Conservation (phyloP, 768 basidiomycete species). For the Gyrodon lividus region DNA sequence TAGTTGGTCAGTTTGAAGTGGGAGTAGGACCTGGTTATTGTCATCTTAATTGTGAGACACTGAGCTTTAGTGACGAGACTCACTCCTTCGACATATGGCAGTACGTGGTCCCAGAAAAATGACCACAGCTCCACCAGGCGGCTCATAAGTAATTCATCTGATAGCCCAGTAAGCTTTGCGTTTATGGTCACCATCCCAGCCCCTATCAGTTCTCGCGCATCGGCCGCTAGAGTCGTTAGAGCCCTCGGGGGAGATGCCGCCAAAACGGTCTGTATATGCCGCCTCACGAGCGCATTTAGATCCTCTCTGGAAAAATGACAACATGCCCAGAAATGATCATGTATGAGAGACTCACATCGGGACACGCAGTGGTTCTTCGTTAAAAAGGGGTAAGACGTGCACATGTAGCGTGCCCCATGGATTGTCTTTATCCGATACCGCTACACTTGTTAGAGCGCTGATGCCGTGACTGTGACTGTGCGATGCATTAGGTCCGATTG, state of each 20-base stretch:
- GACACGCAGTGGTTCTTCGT: constrained; percentile 80
- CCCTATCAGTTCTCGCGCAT: constrained; percentile 79
- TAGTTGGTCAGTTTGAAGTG: constrained; percentile 59
- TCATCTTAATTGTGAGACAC: constrained; percentile 9
- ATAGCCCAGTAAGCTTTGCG: constrained; percentile 71
- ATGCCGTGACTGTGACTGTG: constrained; percentile 23
- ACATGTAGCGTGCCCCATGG: constrained; percentile 87
- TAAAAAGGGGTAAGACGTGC: constrained; percentile 88
- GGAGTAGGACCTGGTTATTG: constrained; percentile 53
- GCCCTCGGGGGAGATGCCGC: constrained; percentile 74
- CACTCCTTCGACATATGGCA: constrained; percentile 87
- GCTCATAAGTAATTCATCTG: constrained; percentile 74
- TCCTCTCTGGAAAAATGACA: constrained; percentile 64
- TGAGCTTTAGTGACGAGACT: constrained; percentile 25
- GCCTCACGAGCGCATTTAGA: constrained; percentile 76
- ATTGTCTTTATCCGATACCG: constrained; percentile 50
- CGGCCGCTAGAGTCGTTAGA: constrained; percentile 68
- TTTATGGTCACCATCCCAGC: constrained; percentile 92
- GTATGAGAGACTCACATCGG: constrained; percentile 60
- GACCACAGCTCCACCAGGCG: constrained; percentile 87
- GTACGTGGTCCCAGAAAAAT: constrained; percentile 90
- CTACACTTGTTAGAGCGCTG: constrained; percentile 13
- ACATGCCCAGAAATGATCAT: background rate
- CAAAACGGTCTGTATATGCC: constrained; percentile 73
- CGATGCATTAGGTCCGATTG: constrained; percentile 34